Base-by-base conservation (phyloP, 2,329 filamentous ascomycete species). In the Intubia oerlemansii region DNA sequence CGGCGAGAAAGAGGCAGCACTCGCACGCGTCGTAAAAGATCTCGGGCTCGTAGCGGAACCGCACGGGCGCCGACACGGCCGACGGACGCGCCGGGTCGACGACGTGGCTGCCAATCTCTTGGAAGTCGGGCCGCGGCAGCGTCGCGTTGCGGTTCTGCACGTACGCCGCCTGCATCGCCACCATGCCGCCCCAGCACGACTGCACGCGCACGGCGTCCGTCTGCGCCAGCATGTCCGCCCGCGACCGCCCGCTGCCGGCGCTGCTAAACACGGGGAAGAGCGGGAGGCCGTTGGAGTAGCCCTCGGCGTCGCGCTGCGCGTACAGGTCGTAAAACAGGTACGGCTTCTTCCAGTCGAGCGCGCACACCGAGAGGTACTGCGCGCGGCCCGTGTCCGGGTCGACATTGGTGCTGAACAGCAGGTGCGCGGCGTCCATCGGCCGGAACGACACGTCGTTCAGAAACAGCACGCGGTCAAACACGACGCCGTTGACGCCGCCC, bases 141-240 rank as follows among this genome's bases (percentile, higher is more conserved):
- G 27, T 10, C 11, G 30, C 29, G 24, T 44, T 38, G 24, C 43
- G 24, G 36, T 54, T 49, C 39, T 69, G 63, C 26, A 74, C 63
- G 45, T 62, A 68, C 26, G 51, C 49, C 2, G 64, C 68, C 41
- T 72, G 60, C 47, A 71, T 71, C 3, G 66, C 66, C 3, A 67
- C 70, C 64, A 81, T 80, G 14, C 77, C 77, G 29, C 74, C 72
- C 77, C 76, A 82, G 48, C 77, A 82, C 37, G 69, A 71, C 39
- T 62, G 64, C 2, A 81, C 75, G 7, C 67, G 61, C 2, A 82
- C 74, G 0, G 73, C 64, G 38, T 72, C 66, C 21, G 46, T 58
- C 31, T 66, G 62, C 0, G 51, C 52, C 2, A 77, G 46, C 12
- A 80, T 68, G 42, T 76, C 73, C 5, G 56, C 52, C 25, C 74